These are phyloP conservation scores for Sporormia fimetaria DNA, from an alignment of 495 filamentous ascomycete genomes.

Conservation along the genomic window DNA sequence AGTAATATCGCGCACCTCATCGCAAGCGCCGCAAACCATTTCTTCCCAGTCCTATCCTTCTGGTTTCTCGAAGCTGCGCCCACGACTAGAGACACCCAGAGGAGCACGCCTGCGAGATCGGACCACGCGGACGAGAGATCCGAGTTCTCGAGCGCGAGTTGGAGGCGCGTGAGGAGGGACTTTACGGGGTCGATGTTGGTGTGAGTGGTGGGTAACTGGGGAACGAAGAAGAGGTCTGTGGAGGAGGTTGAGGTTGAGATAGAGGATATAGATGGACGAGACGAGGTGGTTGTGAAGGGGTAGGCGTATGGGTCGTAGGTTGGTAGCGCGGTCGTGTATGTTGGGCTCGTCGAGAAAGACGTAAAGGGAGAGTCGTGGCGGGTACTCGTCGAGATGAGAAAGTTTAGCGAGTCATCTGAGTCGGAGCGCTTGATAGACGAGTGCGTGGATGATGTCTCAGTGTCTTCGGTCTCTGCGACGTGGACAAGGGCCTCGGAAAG, in stretches of 20 bases:
- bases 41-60: constrained; percentile 20
- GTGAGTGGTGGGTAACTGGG: constrained; percentile 1
- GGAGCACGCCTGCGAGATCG: constrained; percentile 29
- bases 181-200: not conserved
- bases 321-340: constrained; percentile 1
- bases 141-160: constrained; percentile 13
- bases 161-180: constrained; percentile 8
- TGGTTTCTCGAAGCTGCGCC: constrained; percentile 23
- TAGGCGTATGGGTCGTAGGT: not conserved
- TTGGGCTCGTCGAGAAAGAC: constrained; percentile 7
- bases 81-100: constrained; percentile 27
- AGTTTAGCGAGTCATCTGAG: too few relatives aligned
- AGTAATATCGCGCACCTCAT: constrained; percentile 27
- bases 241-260: not conserved
- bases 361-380: constrained; percentile 18
- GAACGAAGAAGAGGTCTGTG: not conserved
- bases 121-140: constrained; percentile 23
- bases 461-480: constrained; percentile 8
- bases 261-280: constrained; percentile 1
- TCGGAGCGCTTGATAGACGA: not conserved
- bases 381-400: constrained; percentile 16
- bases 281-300: not conserved
- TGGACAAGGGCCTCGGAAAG: constrained; percentile 31
- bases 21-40: constrained; percentile 27
- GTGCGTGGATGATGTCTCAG: not conserved